Conservation (phyloP, 208 protist species). For the Trypanosoma cruzi region DNA sequence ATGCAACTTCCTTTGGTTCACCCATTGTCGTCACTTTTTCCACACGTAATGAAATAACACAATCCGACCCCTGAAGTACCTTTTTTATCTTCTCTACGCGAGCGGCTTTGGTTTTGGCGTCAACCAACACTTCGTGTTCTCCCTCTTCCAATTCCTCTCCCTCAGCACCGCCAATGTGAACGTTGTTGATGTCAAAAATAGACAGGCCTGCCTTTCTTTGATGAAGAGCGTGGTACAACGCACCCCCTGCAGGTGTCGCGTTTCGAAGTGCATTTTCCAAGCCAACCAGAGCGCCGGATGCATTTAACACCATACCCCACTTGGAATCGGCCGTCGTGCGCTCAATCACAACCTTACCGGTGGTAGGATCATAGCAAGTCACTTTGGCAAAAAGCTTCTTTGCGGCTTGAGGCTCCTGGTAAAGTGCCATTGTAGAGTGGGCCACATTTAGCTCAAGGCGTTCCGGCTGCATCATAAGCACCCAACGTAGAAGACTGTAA, state of each 20-base stretch:
- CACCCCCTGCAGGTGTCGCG: constrained; percentile 39
- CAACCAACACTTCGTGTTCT: not conserved
- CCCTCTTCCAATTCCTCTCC: constrained; percentile 23
- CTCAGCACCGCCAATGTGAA: constrained; percentile 27
- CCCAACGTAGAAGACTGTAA: constrained; percentile 60
- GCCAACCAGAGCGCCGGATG: constrained; percentile 38
- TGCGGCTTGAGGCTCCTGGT: constrained; percentile 13
- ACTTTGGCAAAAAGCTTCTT: constrained; percentile 31
- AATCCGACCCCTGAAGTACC: constrained; percentile 6
- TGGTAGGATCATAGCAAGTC: constrained; percentile 29
- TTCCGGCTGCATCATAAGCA: constrained; percentile 52
- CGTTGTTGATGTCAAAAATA: constrained; percentile 52
- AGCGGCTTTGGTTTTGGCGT: constrained; percentile 18
- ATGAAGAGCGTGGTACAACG: constrained; percentile 49
- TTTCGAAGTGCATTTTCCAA: constrained; percentile 54
- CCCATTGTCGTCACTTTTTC: constrained; percentile 24
- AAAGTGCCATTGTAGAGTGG: not conserved
- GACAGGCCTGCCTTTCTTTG: constrained; percentile 29
- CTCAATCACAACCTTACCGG: constrained; percentile 44
- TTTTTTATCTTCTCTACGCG: constrained; percentile 33
- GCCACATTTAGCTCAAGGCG: constrained; percentile 27
- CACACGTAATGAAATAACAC: constrained; percentile 19
- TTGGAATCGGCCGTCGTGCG: constrained; percentile 28
- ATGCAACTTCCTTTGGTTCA: constrained; percentile 51
- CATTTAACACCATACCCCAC: constrained; percentile 65